Evolutionary conservation across 129 eudicot genomes (phyloP).

Genomic region (Sambucus nigra): DNA sequence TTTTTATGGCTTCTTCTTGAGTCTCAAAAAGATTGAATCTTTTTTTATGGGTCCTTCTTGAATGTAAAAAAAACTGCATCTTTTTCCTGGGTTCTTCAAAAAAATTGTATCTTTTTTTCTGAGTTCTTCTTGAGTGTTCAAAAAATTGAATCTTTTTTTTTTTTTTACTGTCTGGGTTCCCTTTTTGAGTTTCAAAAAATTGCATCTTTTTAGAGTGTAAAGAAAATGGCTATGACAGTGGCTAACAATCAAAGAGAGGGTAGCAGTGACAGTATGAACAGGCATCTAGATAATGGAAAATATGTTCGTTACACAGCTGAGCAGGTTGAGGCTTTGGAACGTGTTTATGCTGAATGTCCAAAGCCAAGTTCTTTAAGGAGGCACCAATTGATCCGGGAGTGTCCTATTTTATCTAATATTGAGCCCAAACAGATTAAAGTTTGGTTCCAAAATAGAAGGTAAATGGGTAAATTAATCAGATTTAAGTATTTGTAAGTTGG

Average conservation of each 20-base stretch:
- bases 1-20: too few species aligned
- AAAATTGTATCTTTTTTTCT: too few species aligned
- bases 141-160: too few species aligned
- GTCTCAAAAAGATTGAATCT: too few species aligned
- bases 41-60: too few species aligned
- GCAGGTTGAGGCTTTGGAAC: conserved; percentile 85
- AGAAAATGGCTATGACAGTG: conserved; percentile 80
- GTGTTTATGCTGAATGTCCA: conserved; percentile 85
- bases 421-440: conserved; percentile 96
- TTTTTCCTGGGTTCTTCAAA: too few species aligned
- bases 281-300: conserved; percentile 74
- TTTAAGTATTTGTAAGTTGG: too few species aligned
- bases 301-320: conserved; percentile 84
- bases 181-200: too few species aligned
- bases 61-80: too few species aligned
- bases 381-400: conserved; percentile 78
- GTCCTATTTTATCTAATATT: conserved; percentile 75
- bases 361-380: conserved; percentile 80
- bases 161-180: too few species aligned
- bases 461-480: background rate
- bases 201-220: too few species aligned
- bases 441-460: conserved; percentile 96
- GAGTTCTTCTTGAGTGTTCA: too few species aligned
- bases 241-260: conserved; percentile 58
- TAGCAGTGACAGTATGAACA: conserved; percentile 56